Conservation (phyloP, 1,284 basidiomycete genomes). For the Hemileia vastatrix region DNA sequence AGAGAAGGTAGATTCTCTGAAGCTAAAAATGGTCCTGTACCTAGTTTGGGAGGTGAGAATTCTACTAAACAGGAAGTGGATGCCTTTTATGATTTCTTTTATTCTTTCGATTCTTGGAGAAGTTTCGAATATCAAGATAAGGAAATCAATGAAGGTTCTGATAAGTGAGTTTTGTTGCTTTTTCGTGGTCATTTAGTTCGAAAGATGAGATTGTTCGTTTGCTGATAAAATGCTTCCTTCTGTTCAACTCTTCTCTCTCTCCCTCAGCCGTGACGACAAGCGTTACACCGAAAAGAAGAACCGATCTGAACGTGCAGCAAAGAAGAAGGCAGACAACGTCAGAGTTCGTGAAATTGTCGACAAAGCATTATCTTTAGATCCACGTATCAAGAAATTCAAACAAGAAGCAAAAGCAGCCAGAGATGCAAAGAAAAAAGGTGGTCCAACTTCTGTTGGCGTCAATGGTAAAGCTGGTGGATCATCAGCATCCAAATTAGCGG, state of each 20-base stretch:
- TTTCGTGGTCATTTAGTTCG: neutral
- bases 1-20: slow-evolving; percentile 85
- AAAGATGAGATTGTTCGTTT: slow-evolving; percentile 10
- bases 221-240: slow-evolving; percentile 22
- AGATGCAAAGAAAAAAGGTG: slow-evolving; percentile 76
- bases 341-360: slow-evolving; percentile 81
- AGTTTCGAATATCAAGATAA: slow-evolving; percentile 97
- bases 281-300: slow-evolving; percentile 99
- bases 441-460: slow-evolving; percentile 46
- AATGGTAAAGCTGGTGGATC: slow-evolving; percentile 39
- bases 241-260: too few species aligned
- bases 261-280: slow-evolving; percentile 81
- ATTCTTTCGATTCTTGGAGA: slow-evolving; percentile 98
- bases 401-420: slow-evolving; percentile 90
- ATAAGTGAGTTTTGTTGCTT: slow-evolving; percentile 55
- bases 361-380: slow-evolving; percentile 71
- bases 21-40: slow-evolving; percentile 68
- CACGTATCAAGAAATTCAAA: slow-evolving; percentile 95
- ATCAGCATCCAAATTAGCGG: slow-evolving; percentile 26
- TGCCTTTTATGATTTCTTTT: slow-evolving; percentile 96
- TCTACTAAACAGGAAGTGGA: slow-evolving; percentile 74
- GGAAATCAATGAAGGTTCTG: slow-evolving; percentile 94
- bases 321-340: slow-evolving; percentile 96
- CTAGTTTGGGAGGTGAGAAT: slow-evolving; percentile 62
- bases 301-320: slow-evolving; percentile 83